Conservation (phyloP, 2,329 filamentous ascomycete species). For the Raffaelea albimanens region DNA sequence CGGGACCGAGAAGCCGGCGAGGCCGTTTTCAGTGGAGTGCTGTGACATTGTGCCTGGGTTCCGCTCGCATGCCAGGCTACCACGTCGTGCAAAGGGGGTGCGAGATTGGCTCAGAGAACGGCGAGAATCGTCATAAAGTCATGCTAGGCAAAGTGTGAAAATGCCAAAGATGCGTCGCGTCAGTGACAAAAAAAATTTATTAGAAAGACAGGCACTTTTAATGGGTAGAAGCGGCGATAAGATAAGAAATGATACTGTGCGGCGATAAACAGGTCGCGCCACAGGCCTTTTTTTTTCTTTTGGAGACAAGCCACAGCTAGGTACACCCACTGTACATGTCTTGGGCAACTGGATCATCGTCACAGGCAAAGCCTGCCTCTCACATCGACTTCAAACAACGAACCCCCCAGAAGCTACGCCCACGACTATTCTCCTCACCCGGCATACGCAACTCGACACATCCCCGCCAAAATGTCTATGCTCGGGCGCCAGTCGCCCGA, state of each 20-base stretch:
- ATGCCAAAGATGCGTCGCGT: too few relatives aligned
- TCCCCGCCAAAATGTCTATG: slow-evolving; percentile 10
- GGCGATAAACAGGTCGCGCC: neutral
- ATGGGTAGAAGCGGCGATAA: neutral
- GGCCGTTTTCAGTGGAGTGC: slow-evolving; percentile 3
- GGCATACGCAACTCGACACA: too few relatives aligned
- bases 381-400: too few relatives aligned
- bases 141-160: neutral
- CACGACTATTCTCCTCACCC: too few relatives aligned
- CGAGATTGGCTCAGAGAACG: neutral
- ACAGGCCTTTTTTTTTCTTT: neutral
- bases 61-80: neutral
- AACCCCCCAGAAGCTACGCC: too few relatives aligned
- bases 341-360: too few relatives aligned
- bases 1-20: slow-evolving; percentile 5
- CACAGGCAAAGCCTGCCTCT: too few relatives aligned
- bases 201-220: neutral
- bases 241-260: neutral
- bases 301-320: too few relatives aligned
- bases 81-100: neutral
- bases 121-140: neutral
- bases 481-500: slow-evolving; percentile 15
- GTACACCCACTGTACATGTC: too few relatives aligned
- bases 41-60: slow-evolving; percentile 9
- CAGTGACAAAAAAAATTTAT: neutral